Base-by-base conservation (phyloP, 164 flowering plant species). In the Kalanchoe fedtschenkoi region DNA sequence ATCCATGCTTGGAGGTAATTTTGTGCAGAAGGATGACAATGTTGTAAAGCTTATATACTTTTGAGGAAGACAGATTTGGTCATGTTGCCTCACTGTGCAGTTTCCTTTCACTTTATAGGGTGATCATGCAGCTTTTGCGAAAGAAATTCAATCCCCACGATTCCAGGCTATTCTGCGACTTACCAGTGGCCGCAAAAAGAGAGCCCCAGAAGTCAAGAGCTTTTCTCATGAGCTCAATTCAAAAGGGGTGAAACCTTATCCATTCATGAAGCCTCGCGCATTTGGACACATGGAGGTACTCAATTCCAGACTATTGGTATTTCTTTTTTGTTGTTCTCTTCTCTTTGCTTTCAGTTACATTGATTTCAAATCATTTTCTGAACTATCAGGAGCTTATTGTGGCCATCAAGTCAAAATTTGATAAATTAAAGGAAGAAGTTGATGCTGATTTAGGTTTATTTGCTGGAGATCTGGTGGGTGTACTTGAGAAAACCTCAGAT, bases 211-310 rank as follows among this genome's bases (percentile, higher is more conserved):
- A 58, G 66, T 95, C 53, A 95, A 91, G 81, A 87, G 96, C 74
- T 95, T 87, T 75, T 91, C 99, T 58, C 97, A 91, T 66, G 99
- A 95, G 68, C 87, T 95, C 21, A 88, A 89, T 75, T 95, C 99
- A 8, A 95, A 95, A 80, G 97, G 97, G 44, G 96, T 91, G 17
- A 71, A 80, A 24, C 87, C 97, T 43, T 84, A 72, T 71, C 97
- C 99, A n/a, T 78, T 79, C 65, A 78, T 86, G 84, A 91, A 80
- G 71, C 76, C 93, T 70, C 87, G 96, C 13, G 90, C 88, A 37
- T 70, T 80, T 30, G 93, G 83, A 9, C 95, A 83, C 62, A 74
- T 79, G 71, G 93, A 91, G 86, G 99, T 92, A 71, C 62, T 46
- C 37, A 38, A 54, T 28, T 29, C 63, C 34, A 13, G 0, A 37